Conservation (phyloP, 2,329 filamentous ascomycete species). For the Stemphylium beticola region DNA sequence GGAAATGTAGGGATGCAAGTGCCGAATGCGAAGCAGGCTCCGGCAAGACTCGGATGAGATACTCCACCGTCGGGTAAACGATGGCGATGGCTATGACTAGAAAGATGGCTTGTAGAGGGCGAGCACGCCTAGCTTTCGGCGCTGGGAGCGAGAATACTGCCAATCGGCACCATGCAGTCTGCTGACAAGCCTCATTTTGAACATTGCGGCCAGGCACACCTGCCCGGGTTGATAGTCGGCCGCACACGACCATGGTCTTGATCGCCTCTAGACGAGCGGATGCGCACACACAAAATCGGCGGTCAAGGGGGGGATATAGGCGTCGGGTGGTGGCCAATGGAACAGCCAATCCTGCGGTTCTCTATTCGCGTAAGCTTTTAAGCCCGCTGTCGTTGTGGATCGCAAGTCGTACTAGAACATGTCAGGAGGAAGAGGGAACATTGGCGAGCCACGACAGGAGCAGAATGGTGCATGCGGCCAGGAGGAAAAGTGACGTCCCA, state of each 20-base stretch:
- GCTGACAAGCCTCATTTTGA: slow-evolving; percentile 2
- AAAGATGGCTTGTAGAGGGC: not conserved
- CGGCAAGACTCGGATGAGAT: slow-evolving; percentile 21
- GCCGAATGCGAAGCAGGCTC: slow-evolving; percentile 9
- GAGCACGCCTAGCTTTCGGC: slow-evolving; percentile 1
- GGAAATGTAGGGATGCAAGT: slow-evolving; percentile 32
- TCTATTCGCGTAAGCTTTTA: slow-evolving; percentile 15
- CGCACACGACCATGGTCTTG: too few relatives aligned
- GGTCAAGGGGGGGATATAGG: not conserved
- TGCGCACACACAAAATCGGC: not conserved
- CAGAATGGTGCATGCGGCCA: slow-evolving; percentile 3
- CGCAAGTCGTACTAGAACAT: slow-evolving; percentile 14
- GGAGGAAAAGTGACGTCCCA: slow-evolving; percentile 18
- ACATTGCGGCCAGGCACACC: slow-evolving; percentile 9
- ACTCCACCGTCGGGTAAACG: slow-evolving; percentile 22
- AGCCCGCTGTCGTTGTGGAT: slow-evolving; percentile 19
- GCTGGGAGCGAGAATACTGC: not conserved
- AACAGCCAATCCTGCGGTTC: slow-evolving; percentile 1
- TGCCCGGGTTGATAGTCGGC: not conserved
- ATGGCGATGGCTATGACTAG: not conserved
- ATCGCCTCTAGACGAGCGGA: not conserved
- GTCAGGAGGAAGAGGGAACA: slow-evolving; percentile 17
- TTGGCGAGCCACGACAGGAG: slow-evolving; percentile 4
- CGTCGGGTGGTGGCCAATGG: slow-evolving; percentile 16
- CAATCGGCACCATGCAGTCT: slow-evolving; percentile 1